Evolutionary conservation across 805 yeast genomes (phyloP).

Genomic region (Saturnispora bothae): DNA sequence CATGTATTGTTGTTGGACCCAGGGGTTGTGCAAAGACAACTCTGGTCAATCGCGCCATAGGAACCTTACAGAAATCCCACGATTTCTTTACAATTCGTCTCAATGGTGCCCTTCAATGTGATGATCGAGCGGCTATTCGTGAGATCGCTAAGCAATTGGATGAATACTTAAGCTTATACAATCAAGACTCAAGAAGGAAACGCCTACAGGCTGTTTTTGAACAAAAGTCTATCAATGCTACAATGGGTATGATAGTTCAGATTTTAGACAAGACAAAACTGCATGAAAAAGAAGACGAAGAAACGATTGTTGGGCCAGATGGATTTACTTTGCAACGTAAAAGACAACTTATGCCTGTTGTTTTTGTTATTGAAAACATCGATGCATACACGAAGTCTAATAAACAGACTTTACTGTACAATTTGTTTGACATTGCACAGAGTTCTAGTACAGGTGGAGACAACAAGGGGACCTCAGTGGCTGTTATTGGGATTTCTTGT

Average conservation of each 20-base stretch:
- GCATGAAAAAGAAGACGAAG: slow-evolving; percentile 13
- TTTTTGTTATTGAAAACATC: slow-evolving; percentile 77
- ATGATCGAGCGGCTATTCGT: slow-evolving; percentile 70
- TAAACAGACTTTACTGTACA: slow-evolving; percentile 79
- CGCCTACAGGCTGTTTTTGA: slow-evolving; percentile 27
- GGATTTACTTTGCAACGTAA: slow-evolving; percentile 14
- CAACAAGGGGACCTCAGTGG: slow-evolving; percentile 50
- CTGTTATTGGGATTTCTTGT: slow-evolving; percentile 73
- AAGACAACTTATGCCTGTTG: slow-evolving; percentile 39
- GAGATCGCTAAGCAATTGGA: slow-evolving; percentile 83
- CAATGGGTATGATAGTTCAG: slow-evolving; percentile 47
- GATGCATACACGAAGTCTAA: slow-evolving; percentile 63
- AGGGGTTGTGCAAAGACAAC: slow-evolving; percentile 67
- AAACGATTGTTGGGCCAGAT: slow-evolving; percentile 15
- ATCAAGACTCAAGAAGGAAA: slow-evolving; percentile 12
- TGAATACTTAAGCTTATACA: slow-evolving; percentile 17
- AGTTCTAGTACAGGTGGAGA: slow-evolving; percentile 24
- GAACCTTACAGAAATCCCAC: slow-evolving; percentile 32
- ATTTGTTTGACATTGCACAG: slow-evolving; percentile 80
- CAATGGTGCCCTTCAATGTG: slow-evolving; percentile 62
- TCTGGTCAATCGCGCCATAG: slow-evolving; percentile 46
- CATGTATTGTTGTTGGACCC: slow-evolving; percentile 73
- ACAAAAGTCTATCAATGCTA: slow-evolving; percentile 45
- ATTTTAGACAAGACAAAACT: slow-evolving; percentile 34
- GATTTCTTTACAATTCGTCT: slow-evolving; percentile 54